Evolutionary conservation across 305 asterid species (phyloP).

Genomic region (Fraxinus velutina): DNA sequence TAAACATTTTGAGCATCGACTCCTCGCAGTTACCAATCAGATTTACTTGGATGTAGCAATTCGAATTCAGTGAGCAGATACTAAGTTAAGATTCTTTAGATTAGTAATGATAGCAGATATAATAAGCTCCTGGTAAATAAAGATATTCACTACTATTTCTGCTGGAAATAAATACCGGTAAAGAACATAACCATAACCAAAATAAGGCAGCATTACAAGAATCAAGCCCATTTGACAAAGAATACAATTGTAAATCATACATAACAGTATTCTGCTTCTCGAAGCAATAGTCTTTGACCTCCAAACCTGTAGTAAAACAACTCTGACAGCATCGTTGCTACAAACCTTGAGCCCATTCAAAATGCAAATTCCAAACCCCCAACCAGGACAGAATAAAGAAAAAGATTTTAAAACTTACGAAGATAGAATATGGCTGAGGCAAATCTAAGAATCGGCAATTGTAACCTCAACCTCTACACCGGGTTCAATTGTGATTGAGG

Average conservation of each 20-base stretch:
- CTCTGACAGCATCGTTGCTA: neutral
- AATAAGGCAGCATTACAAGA: neutral
- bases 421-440: constrained; percentile 4
- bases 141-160: neutral
- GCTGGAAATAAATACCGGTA: neutral
- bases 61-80: neutral
- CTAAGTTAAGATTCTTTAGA: neutral
- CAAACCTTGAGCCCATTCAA: neutral
- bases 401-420: constrained; percentile 5
- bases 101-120: neutral
- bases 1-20: neutral
- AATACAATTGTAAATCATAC: neutral
- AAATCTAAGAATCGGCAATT: constrained; percentile 67
- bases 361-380: constrained; percentile 16
- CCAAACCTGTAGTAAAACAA: neutral
- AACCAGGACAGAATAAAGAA: constrained; percentile 20
- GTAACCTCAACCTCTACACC: constrained; percentile 97
- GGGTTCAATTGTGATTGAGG: constrained; percentile 87
- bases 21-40: neutral
- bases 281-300: neutral
- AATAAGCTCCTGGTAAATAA: neutral
- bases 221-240: neutral
- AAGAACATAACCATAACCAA: neutral
- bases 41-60: neutral
- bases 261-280: neutral